Base-by-base conservation (phyloP, 2,329 filamentous ascomycete genomes). In the Rhynchosporium graminicola region DNA sequence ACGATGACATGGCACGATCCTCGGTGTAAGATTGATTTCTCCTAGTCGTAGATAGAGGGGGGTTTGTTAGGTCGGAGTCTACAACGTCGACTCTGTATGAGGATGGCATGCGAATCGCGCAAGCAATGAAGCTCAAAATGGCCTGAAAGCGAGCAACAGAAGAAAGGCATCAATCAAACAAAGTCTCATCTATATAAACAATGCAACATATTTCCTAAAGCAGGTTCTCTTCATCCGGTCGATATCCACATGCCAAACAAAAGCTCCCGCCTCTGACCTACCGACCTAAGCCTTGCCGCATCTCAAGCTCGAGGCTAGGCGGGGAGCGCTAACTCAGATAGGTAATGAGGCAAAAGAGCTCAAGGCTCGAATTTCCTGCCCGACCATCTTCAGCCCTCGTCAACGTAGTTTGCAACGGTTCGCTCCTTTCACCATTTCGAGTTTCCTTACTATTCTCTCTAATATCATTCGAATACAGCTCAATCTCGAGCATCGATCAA, bases 261-360 rank as follows among this genome's bases (percentile, higher is more conserved):
- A 45, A 50, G 52, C 28, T 12, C 36, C 28, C 38, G 52, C 15
- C 55, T 57, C 56, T 58, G 56, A 58, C 56, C 43, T 58, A 31
- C 48, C 56, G 43, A 26, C 31, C 31, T 31, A 31, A 38, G 36
- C 40, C 29, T 38, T 48, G 56, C 43, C 56, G 43, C 26, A 58
- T 29, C 56, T 28, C 26, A 42, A 20, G n/a, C n/a, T n/a, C 20
- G 33, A 52, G 38, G 38, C 50, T 15, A 52, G 33, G 50, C 9
- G 2, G 20, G 20, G 20, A 2, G 42, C 12, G 8, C 20, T 6
- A 43, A n/a, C 42, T 43, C 15, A 43, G 15, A 7, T 33, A 33
- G 38, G 50, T 20, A 20, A 33, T 33, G 33, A 38, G 42, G 43
- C 28, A 28, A 40, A 50, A 31, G 29, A 46, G 10, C 8, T 8